Evolutionary conservation across 306 rosid genomes (phyloP).

Genomic region (Gillenia trifoliata): DNA sequence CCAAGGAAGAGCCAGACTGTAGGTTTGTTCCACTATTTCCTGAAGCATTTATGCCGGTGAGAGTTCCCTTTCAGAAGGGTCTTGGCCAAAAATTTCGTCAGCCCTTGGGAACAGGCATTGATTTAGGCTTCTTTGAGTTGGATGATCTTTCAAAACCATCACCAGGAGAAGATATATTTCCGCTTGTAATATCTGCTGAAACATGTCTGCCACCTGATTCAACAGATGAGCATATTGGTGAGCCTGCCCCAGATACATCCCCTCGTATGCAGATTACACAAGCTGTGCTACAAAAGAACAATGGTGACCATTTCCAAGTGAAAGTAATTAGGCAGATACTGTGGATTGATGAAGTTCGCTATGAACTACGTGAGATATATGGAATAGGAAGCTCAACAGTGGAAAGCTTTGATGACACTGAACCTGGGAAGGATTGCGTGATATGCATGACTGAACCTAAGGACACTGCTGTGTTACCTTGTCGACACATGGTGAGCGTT

Average conservation of each 20-base stretch:
- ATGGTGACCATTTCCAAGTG: conserved; percentile 50
- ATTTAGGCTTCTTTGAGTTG: conserved; percentile 77
- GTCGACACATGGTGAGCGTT: conserved; percentile 83
- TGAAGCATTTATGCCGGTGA: conserved; percentile 56
- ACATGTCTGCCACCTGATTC: conserved; percentile 37
- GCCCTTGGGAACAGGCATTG: conserved; percentile 84
- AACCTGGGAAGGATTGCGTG: conserved; percentile 79
- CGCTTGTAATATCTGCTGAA: conserved; percentile 82
- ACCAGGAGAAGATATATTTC: conserved; percentile 63
- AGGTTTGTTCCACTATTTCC: conserved; percentile 64
- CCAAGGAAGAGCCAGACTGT: conserved; percentile 78
- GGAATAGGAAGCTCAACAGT: conserved; percentile 66
- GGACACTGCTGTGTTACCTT: conserved; percentile 79
- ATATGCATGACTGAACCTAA: conserved; percentile 93
- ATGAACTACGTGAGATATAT: conserved; percentile 75
- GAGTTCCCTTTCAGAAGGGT: conserved; percentile 78
- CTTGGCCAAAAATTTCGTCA: conserved; percentile 66
- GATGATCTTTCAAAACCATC: conserved; percentile 89
- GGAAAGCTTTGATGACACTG: conserved; percentile 54
- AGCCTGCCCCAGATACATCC: conserved; percentile 33
- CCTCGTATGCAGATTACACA: conserved; percentile 74
- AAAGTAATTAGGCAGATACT: conserved; percentile 69
- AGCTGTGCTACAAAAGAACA: conserved; percentile 67
- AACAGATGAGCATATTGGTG: conserved; percentile 30
- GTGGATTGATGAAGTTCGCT: conserved; percentile 74